Base-by-base conservation (phyloP, 2,329 filamentous ascomycete species). In the Arthrobotrys entomopaga region DNA sequence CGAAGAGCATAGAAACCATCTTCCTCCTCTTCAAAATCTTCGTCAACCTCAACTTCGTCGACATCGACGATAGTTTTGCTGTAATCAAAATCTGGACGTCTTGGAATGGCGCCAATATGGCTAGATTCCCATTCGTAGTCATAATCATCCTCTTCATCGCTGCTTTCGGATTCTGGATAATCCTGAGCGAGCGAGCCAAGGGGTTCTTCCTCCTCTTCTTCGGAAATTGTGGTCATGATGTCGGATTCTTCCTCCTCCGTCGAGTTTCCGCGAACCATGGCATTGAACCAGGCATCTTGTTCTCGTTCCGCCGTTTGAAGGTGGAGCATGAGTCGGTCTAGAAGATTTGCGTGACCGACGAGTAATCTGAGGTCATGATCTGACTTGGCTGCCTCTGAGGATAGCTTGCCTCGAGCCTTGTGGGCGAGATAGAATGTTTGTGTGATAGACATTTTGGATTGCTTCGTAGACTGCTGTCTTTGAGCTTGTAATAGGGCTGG, bases 361-460 rank as follows among this genome's bases (percentile, higher is more conserved):
- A 99, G 90, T 52, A 96, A 88, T 81, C 94, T 90, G 77, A 99
- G 91, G 85, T 98, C 89, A 87, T 98, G 95, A 82, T 98, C 94
- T 79, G 92, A 86, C 80, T 90, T 90, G 83, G 89, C 88, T 85
- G 95, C 95, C 85, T 98, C 94, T 77, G 87, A 88, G 78, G 93
- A 93, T 81, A 99, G 93, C 92, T 99, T 99, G 79, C 90, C 90
- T 82, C 95, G 89, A 81, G 95, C 95, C 83, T 93, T 94, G 86
- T 97, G 93, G 82, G 95, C 95, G 80, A 98, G 90, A 85, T 92
- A 97, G 90, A 98, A 99, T 76, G 94, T 98, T 84, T 97, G 93
- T 26, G 94, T 96, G 85, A 98, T 90, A 82, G 91, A 96, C 95
- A 98, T 98, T 84, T 90, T 93, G 19, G 69, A 61, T 66, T 65